These are phyloP conservation scores for Chaetomium sp. DNA, from an alignment of 2,329 filamentous ascomycete genomes.

Conservation along the genomic window DNA sequence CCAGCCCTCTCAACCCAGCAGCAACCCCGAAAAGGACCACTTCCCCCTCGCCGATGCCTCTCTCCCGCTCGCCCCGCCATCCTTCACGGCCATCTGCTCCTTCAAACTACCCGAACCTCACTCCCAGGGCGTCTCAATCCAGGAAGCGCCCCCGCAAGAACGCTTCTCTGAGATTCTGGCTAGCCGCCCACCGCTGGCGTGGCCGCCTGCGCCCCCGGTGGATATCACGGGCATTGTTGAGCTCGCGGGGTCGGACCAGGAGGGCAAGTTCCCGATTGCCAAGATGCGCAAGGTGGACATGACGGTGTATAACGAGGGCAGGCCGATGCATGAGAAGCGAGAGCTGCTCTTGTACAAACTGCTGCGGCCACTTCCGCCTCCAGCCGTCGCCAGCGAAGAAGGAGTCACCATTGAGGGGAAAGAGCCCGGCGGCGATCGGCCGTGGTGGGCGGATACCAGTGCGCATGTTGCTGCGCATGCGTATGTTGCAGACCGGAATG, in stretches of 20 bases:
- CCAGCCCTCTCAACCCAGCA: slow-evolving; percentile 39
- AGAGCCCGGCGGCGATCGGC: neutral
- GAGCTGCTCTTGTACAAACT: slow-evolving; percentile 47
- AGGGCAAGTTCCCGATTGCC: slow-evolving; percentile 42
- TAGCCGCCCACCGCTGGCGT: slow-evolving; percentile 32
- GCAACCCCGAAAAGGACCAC: slow-evolving; percentile 27
- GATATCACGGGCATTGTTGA: slow-evolving; percentile 38
- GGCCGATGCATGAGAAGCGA: slow-evolving; percentile 38
- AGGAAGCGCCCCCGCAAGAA: slow-evolving; percentile 36
- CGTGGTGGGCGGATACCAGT: slow-evolving; percentile 29
- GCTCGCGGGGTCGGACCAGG: slow-evolving; percentile 31
- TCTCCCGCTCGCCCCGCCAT: slow-evolving; percentile 35
- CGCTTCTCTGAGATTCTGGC: slow-evolving; percentile 38
- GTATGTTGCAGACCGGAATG: slow-evolving; percentile 48
- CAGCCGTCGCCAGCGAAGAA: neutral
- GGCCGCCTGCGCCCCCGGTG: slow-evolving; percentile 40
- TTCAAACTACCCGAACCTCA: slow-evolving; percentile 40
- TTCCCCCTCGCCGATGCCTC: slow-evolving; percentile 36
- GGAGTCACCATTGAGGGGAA: neutral
- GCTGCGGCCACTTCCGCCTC: slow-evolving; percentile 34
- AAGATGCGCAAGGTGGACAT: slow-evolving; percentile 53
- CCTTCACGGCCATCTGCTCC: slow-evolving; percentile 47
- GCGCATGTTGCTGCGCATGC: slow-evolving; percentile 44
- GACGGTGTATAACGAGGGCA: slow-evolving; percentile 36
- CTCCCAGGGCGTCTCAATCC: slow-evolving; percentile 31